Conservation (phyloP, 2,329 filamentous ascomycete genomes). For the Pestalotiopsis sp. region DNA sequence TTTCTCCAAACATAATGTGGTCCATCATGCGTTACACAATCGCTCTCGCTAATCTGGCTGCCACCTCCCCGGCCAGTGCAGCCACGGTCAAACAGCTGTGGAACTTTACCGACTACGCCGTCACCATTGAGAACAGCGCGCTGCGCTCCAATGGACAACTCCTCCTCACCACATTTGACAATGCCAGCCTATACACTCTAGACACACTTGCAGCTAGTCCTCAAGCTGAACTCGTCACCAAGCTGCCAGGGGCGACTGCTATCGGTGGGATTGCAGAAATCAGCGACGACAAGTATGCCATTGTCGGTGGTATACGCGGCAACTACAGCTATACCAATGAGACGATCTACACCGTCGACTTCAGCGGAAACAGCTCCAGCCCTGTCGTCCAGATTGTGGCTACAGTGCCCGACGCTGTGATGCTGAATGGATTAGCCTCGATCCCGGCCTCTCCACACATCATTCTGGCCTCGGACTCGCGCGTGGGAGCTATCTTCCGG, state of each 20-base stretch:
- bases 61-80: neutral
- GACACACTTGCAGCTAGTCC: neutral
- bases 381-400: slow-evolving; percentile 12
- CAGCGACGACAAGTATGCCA: slow-evolving; percentile 7
- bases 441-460: slow-evolving; percentile 12
- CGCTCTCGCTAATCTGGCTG: neutral
- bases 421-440: slow-evolving; percentile 17
- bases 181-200: slow-evolving; percentile 4
- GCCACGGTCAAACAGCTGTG: neutral
- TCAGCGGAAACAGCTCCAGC: slow-evolving; percentile 6
- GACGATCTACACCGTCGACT: slow-evolving; percentile 18
- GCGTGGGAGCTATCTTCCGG: slow-evolving; percentile 12
- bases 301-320: slow-evolving; percentile 13
- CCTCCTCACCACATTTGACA: slow-evolving; percentile 7
- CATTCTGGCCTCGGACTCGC: slow-evolving; percentile 14
- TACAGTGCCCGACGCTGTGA: slow-evolving; percentile 14
- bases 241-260: slow-evolving; percentile 1
- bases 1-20: neutral
- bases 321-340: slow-evolving; percentile 17
- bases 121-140: slow-evolving; percentile 9
- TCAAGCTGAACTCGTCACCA: neutral
- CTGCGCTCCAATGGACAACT: slow-evolving; percentile 4
- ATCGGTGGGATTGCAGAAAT: slow-evolving; percentile 4
- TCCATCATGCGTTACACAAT: neutral
- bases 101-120: slow-evolving; percentile 2